Conservation (phyloP, 306 rosid species). For the Canavalia gladiata region DNA sequence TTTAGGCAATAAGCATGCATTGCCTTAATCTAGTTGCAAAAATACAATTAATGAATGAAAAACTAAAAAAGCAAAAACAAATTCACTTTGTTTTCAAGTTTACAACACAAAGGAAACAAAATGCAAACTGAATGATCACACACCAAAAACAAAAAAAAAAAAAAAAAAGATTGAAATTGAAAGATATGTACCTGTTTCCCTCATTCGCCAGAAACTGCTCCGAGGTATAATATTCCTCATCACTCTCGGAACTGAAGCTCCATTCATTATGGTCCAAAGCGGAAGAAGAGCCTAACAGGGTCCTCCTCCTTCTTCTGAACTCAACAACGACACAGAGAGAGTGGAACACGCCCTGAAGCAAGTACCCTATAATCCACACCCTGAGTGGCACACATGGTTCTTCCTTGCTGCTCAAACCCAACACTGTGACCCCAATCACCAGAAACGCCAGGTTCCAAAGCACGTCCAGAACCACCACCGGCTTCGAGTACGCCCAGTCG, state of each 20-base stretch:
- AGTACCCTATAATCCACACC: slow-evolving; percentile 80
- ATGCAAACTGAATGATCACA: no score
- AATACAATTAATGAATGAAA: no score
- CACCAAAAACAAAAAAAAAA: neutral
- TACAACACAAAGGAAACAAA: no score
- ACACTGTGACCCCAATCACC: slow-evolving; percentile 54
- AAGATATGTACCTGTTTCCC: slow-evolving; percentile 60
- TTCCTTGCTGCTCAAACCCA: slow-evolving; percentile 67
- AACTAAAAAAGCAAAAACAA: no score
- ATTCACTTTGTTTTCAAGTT: no score
- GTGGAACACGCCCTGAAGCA: slow-evolving; percentile 66
- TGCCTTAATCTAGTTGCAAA: no score
- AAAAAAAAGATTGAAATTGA: neutral
- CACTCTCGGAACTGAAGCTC: slow-evolving; percentile 66
- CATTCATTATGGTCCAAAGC: slow-evolving; percentile 52
- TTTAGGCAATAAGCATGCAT: no score
- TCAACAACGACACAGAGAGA: slow-evolving; percentile 64
- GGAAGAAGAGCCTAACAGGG: slow-evolving; percentile 17
- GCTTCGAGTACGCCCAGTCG: slow-evolving; percentile 75
- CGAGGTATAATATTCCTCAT: slow-evolving; percentile 54
- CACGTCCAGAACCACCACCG: slow-evolving; percentile 71
- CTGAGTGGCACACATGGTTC: slow-evolving; percentile 76
- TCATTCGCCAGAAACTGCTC: slow-evolving; percentile 49
- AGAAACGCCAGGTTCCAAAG: slow-evolving; percentile 76
- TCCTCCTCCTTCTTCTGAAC: slow-evolving; percentile 57